These are phyloP conservation scores for Sclerotinia subarctica DNA, from an alignment of 2,329 filamentous ascomycete genomes.

Conservation along the genomic window DNA sequence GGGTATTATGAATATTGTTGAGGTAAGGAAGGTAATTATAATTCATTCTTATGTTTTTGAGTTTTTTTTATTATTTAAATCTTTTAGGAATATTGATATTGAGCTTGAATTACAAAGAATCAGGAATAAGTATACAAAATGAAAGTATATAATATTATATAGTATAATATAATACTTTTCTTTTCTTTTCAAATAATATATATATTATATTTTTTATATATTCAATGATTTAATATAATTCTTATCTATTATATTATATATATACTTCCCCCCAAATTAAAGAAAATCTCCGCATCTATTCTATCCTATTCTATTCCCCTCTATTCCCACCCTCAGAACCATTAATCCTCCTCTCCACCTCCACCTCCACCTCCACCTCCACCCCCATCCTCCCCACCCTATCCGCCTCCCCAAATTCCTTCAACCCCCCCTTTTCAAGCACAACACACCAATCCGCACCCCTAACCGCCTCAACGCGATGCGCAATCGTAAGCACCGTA, in stretches of 20 bases:
- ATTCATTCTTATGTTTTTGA: too few relatives aligned
- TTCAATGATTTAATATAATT: background rate
- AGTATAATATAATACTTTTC: too few relatives aligned
- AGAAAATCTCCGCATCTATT: background rate
- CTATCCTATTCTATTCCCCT: background rate
- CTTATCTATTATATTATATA: too few relatives aligned
- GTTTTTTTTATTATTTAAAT: too few relatives aligned
- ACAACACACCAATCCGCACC: slow-evolving; percentile 49
- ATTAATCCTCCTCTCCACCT: background rate
- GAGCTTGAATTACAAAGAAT: too few relatives aligned
- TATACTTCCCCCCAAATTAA: background rate
- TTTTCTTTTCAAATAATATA: too few relatives aligned
- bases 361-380: background rate
- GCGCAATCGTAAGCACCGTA: slow-evolving; percentile 64
- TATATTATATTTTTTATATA: too few relatives aligned
- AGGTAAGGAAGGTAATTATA: too few relatives aligned
- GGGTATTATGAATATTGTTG: too few relatives aligned
- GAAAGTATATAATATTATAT: too few relatives aligned
- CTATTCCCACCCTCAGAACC: background rate
- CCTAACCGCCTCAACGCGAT: slow-evolving; percentile 60
- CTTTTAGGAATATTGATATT: too few relatives aligned
- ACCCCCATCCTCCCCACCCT: slow-evolving; percentile 15
- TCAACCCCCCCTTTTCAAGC: slow-evolving; percentile 34
- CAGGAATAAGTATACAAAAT: too few relatives aligned
- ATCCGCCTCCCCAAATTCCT: slow-evolving; percentile 27